phyloP scores from a whole-genome alignment of 352 stramenopile species.

The Phytophthora cactorum region DNA sequence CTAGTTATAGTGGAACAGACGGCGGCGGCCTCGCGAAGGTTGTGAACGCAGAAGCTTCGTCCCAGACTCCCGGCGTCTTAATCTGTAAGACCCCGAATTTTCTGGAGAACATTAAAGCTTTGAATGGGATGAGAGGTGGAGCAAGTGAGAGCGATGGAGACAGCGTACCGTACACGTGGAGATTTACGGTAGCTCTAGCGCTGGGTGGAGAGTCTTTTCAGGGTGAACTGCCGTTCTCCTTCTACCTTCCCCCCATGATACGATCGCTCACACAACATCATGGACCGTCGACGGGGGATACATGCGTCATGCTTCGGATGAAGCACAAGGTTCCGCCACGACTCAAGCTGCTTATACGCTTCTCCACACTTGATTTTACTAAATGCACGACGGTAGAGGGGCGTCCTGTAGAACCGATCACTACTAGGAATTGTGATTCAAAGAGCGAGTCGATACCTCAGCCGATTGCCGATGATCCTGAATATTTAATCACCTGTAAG shows the following conservation, averaged over 20 bases:
- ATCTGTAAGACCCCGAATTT: constrained; percentile 60
- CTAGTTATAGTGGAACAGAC: constrained; percentile 24
- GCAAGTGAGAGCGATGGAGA: constrained; percentile 13
- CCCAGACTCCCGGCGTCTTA: constrained; percentile 31
- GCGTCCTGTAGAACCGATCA: background rate
- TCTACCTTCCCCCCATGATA: constrained; percentile 67
- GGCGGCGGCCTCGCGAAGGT: constrained; percentile 19
- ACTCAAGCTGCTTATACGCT: constrained; percentile 60
- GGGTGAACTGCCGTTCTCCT: constrained; percentile 52
- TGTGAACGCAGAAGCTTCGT: constrained; percentile 13
- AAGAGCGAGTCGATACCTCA: background rate
- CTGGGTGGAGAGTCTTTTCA: constrained; percentile 55
- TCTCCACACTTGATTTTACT: constrained; percentile 43
- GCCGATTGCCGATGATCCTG: constrained; percentile 29
- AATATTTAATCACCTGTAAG: constrained; percentile 53
- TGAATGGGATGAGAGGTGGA: constrained; percentile 19
- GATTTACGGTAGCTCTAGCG: constrained; percentile 49
- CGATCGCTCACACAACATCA: constrained; percentile 71
- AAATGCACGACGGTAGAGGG: constrained; percentile 29
- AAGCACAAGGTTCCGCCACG: constrained; percentile 67
- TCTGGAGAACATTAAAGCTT: constrained; percentile 55
- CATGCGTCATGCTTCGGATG: constrained; percentile 63
- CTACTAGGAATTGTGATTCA: background rate
- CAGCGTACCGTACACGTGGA: constrained; percentile 26
- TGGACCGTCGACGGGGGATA: constrained; percentile 65